phyloP scores from a whole-genome alignment of 2,329 filamentous ascomycete species.

The Magnaporthiopsis incrustans region DNA sequence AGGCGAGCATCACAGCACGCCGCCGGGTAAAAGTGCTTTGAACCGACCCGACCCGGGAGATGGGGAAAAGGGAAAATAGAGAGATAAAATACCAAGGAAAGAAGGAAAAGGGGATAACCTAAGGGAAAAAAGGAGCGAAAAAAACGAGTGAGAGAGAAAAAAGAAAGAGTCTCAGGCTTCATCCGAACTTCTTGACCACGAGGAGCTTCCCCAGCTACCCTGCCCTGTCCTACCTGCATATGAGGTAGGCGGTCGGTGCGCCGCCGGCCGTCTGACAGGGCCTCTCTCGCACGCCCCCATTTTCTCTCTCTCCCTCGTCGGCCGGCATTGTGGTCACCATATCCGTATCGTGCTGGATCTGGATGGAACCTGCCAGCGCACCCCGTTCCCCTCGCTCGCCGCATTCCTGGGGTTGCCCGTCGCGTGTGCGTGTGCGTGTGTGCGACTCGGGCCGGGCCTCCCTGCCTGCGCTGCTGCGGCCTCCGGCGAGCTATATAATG shows the following conservation, averaged over 20 bases:
- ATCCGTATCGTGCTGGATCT: not conserved
- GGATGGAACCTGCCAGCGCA: not conserved
- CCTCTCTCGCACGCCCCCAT: not conserved
- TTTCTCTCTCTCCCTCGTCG: not conserved
- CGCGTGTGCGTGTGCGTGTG: too few relatives aligned
- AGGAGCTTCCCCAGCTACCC: too few relatives aligned
- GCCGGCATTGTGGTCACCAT: not conserved
- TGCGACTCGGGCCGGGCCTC: not conserved
- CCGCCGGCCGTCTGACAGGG: not conserved
- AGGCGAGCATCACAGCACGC: not conserved
- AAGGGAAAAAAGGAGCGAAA: not conserved
- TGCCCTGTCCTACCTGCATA: too few relatives aligned
- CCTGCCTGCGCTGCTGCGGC: not conserved
- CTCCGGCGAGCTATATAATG: slow-evolving; percentile 1
- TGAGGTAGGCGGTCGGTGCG: too few relatives aligned
- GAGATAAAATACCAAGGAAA: not conserved
- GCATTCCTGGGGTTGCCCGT: not conserved
- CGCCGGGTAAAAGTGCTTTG: not conserved
- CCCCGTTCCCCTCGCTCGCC: not conserved
- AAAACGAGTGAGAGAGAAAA: not conserved
- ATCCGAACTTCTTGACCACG: too few relatives aligned
- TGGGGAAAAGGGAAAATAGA: not conserved
- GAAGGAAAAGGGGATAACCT: not conserved
- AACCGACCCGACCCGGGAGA: not conserved
- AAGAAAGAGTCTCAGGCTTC: not conserved